These are phyloP conservation scores for Anethum foeniculum DNA, from an alignment of 140 eudicot genomes.

Conservation along the genomic window DNA sequence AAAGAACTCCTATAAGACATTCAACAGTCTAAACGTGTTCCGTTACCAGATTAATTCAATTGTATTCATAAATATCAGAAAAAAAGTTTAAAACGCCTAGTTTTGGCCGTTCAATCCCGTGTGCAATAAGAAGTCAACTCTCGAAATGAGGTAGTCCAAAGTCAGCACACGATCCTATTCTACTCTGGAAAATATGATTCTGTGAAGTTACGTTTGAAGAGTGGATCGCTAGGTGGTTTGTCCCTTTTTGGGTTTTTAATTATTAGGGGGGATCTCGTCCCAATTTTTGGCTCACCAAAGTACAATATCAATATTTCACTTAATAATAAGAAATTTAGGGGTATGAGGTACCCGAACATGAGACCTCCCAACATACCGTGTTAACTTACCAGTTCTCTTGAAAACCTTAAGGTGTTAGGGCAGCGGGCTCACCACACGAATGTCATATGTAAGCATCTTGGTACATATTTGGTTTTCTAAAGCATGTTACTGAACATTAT, in stretches of 20 bases:
- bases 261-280: no score
- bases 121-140: neutral
- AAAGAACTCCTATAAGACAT: neutral
- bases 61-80: neutral
- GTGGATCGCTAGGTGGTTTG: no score
- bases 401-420: no score
- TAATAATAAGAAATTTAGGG: no score
- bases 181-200: neutral
- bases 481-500: neutral
- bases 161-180: neutral
- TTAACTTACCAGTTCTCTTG: no score
- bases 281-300: no score
- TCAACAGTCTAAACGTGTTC: neutral
- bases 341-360: no score
- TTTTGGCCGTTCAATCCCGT: neutral
- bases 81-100: neutral
- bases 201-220: neutral
- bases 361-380: no score
- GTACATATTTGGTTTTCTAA: neutral
- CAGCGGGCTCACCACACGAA: no score
- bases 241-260: no score
- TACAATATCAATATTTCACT: no score
- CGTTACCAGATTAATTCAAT: neutral
- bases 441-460: neutral
- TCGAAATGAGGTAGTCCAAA: neutral